These are phyloP conservation scores for Ostreobium quekettii DNA, from an alignment of 139 green algal genomes.

Conservation along the genomic window DNA sequence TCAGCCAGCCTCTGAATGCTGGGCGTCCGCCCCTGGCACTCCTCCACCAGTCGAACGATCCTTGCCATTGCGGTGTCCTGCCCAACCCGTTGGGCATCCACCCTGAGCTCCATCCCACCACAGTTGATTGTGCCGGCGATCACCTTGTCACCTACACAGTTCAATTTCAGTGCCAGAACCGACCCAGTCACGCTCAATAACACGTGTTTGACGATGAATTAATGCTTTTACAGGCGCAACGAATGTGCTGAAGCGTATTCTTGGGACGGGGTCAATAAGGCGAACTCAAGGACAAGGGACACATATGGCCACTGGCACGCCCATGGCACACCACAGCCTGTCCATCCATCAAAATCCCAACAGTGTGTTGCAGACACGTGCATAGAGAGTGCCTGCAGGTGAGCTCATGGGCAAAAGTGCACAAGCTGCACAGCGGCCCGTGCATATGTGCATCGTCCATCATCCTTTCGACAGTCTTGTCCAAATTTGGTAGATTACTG, in stretches of 20 bases:
- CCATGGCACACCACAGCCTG: background rate
- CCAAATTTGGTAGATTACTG: too few species aligned
- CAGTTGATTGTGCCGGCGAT: conserved; percentile 78
- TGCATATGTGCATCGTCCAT: background rate
- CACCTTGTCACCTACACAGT: conserved; percentile 49
- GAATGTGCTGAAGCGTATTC: background rate
- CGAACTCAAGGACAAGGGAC: background rate
- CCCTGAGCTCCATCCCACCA: conserved; percentile 57
- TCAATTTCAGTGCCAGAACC: background rate
- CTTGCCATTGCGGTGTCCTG: conserved; percentile 73
- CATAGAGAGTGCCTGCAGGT: background rate
- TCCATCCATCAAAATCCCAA: background rate
- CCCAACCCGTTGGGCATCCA: conserved; percentile 54
- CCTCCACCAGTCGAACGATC: conserved; percentile 73
- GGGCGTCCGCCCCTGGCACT: conserved; percentile 59
- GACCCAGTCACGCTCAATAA: background rate
- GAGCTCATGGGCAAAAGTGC: background rate
- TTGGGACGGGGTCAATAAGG: background rate
- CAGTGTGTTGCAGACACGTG: background rate
- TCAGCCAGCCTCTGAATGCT: conserved; percentile 82
- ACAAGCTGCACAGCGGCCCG: background rate
- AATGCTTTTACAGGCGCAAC: background rate
- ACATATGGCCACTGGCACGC: background rate
- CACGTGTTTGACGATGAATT: background rate
- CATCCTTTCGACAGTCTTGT: background rate